Base-by-base conservation (phyloP, 139 green algal species). In the Chlorella sorokiniana region DNA sequence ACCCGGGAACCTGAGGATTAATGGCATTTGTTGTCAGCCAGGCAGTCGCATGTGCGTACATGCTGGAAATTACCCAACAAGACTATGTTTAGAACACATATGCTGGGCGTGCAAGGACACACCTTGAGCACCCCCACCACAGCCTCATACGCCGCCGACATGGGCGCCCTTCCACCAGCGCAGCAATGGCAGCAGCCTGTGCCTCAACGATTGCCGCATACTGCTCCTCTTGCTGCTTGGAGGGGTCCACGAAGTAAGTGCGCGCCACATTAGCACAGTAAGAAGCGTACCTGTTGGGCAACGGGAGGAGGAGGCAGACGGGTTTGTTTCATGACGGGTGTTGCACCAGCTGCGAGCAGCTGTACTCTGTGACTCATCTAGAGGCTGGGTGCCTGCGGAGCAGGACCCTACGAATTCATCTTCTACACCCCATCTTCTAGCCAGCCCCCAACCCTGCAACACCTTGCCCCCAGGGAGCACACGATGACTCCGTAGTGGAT, bases 211-310 rank as follows among this genome's bases (percentile, higher is more conserved):
- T 63, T 7, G 92, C 93, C 45, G 76, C 83, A 80, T 98, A 99
- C 82, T 94, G 85, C 8, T 71, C 82, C 77, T 98, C 89, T 78
- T 97, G 91, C 63, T 89, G 63, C 83, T 94, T 91, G 61, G 79
- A 94, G 35, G 95, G 92, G 83, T 98, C 92, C 52, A 99, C 92
- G 72, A 99, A 82, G 86, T 92, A 96, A 11, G 96, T 98, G 62
- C 95, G 91, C 23, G 86, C 85, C 56, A 99, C 75, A 76, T 97
- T 99, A 74, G 96, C 90, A 86, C 96, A 99, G 90, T 99, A 99
- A 52, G 86, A 93, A 37, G 81, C 85, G 90, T 99, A 99, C 44
- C 83, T 87, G 64, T 20, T 14, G 42, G 41, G 29, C 23, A 23
- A 37, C 7, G 42, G 51, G 5, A 3, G 31, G 29, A 16, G 41